Base-by-base conservation (phyloP, 108 stramenopile species). In the Nitzschia sp. region DNA sequence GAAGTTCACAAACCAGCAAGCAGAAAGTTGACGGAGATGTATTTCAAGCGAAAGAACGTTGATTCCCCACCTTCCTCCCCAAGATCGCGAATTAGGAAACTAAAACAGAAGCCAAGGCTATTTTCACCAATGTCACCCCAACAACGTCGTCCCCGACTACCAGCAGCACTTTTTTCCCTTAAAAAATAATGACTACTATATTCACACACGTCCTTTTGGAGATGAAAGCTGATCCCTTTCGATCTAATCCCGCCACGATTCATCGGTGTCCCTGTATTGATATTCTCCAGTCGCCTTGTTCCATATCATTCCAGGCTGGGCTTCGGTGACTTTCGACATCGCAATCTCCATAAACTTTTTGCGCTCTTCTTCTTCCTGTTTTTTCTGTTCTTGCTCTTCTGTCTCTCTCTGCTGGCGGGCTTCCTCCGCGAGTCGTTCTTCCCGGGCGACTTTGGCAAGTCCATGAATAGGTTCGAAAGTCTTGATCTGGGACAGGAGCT, bases 241-340 rank as follows among this genome's bases (percentile, higher is more conserved):
- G n/a, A n/a, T n/a, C 13, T 73, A 88, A 66, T 93, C 92, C 59
- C 92, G 82, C 92, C 92, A 93, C 8, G 86, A 83, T 61, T 93
- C 92, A 47, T 90, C 82, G n/a, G 89, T 90, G 63, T 88, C 75
- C 1, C 87, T 47, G 68, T 89, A 83, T 45, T 91, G 86, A 64
- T 93, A 93, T 63, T 93, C 92, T 58, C 82, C 79, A 34, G 80
- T 63, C 15, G 85, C 78, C 22, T 78, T 84, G 68, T 93, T 93
- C 92, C 92, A 93, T 17, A 90, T 77, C 89, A 91, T 90, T 28
- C 87, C 85, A 19, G 85, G 86, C 47, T 87, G 75, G 17, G 81
- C 87, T 50, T 89, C 92, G 1, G 83, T 85, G 57, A 85, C 79
- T 53, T 81, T 87, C 50, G 76, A 68, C 57, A 87, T 75, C 26